Evolutionary conservation across 2,329 filamentous ascomycete genomes (phyloP).

Genomic region (Fusarium sp.): DNA sequence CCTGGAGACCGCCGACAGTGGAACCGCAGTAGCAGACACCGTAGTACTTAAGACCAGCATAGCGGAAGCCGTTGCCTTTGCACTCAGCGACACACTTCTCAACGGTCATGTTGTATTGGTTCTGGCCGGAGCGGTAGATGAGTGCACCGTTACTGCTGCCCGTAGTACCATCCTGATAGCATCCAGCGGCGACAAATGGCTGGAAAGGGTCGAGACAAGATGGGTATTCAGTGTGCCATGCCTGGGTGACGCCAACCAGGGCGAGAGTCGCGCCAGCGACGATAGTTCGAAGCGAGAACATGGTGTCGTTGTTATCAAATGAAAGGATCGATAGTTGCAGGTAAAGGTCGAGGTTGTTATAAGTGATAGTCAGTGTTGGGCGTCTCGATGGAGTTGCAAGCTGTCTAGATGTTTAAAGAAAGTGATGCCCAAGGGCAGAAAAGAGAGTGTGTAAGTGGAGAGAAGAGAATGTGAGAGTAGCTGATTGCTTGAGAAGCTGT

Average conservation of each 20-base stretch:
- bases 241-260: conserved; percentile 54
- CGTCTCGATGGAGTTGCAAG: conserved; percentile 25
- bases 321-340: conserved; percentile 33
- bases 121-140: conserved; percentile 56
- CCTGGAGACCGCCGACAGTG: conserved; percentile 63
- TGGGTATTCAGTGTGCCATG: conserved; percentile 60
- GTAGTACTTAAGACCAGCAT: conserved; percentile 64
- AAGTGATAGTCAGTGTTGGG: conserved; percentile 7
- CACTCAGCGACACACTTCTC: conserved; percentile 62
- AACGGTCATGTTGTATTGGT: conserved; percentile 58
- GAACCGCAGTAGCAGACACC: conserved; percentile 66
- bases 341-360: conserved; percentile 18
- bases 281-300: conserved; percentile 45
- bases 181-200: conserved; percentile 63
- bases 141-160: conserved; percentile 55
- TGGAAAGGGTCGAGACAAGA: conserved; percentile 59
- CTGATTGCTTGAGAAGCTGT: conserved; percentile 44
- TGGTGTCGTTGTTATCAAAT: conserved; percentile 28
- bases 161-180: conserved; percentile 55
- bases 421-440: conserved; percentile 35
- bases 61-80: conserved; percentile 65
- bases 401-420: conserved; percentile 37
- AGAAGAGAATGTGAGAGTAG: conserved; percentile 39
- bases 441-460: conserved; percentile 24
- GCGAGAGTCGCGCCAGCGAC: conserved; percentile 56